Percentiles rank a stretch among this genome's conserved stretches.
phyloP scores from a whole-genome alignment of 495 filamentous ascomycete species.

The Bombardia bombarda region DNA sequence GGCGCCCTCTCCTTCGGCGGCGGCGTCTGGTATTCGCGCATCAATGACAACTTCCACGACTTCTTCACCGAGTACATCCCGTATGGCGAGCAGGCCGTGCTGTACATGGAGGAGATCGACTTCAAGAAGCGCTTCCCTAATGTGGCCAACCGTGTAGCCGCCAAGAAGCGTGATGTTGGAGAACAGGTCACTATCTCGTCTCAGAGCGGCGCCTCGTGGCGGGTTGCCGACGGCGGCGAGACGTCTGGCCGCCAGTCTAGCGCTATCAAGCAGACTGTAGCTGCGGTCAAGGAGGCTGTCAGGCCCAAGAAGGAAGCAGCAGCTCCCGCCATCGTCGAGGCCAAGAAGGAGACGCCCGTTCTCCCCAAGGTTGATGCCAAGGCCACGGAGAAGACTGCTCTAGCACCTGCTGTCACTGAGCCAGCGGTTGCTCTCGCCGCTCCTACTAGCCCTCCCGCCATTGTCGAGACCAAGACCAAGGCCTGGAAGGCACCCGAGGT shows the following conservation, averaged over 20 bases:
- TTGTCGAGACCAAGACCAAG: constrained; percentile 9
- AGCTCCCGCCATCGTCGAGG: constrained; percentile 25
- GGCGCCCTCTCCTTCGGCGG: constrained; percentile 73
- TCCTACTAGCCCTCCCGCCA: constrained; percentile 2
- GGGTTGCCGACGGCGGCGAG: constrained; percentile 49
- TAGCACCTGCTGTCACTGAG: constrained; percentile 6
- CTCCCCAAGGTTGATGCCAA: constrained; percentile 6
- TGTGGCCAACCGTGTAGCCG: constrained; percentile 42
- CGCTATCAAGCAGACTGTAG: constrained; percentile 27
- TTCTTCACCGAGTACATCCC: constrained; percentile 98
- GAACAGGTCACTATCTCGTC: constrained; percentile 75
- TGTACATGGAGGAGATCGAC: constrained; percentile 96
- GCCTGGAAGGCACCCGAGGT: constrained; percentile 45
- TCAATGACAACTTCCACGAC: constrained; percentile 96
- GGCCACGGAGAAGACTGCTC: background rate
- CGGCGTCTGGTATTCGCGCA: constrained; percentile 81
- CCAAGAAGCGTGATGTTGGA: constrained; percentile 47
- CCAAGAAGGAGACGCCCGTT: constrained; percentile 26
- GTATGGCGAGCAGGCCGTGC: constrained; percentile 86
- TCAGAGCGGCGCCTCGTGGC: constrained; percentile 80
- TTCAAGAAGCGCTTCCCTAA: constrained; percentile 87
- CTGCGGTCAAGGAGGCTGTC: constrained; percentile 20
- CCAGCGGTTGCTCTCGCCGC: constrained; percentile 1
- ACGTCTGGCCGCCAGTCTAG: constrained; percentile 34
- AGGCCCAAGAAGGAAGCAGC: constrained; percentile 30